Evolutionary conservation across 805 yeast species (phyloP).

Genomic region (Komagataella mondaviorum): DNA sequence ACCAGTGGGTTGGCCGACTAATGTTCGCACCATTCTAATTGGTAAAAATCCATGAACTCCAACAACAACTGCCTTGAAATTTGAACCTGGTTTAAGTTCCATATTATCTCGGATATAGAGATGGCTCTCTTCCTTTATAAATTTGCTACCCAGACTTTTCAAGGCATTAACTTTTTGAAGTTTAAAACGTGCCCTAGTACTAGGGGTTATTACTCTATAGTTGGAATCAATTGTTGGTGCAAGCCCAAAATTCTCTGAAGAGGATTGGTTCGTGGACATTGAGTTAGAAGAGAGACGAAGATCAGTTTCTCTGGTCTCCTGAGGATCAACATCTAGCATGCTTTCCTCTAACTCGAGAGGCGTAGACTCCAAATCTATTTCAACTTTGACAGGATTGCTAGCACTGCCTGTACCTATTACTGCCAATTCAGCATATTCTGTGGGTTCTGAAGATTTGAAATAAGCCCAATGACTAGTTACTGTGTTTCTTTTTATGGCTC

Average conservation of each 20-base stretch:
- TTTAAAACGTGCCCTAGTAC: background rate
- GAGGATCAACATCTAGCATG: background rate
- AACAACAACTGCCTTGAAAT: conserved; percentile 50
- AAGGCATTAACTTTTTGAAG: background rate
- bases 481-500: conserved; percentile 9
- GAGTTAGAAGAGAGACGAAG: background rate
- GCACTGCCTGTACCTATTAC: conserved; percentile 16
- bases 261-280: background rate
- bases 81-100: background rate
- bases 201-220: background rate
- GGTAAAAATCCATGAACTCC: conserved; percentile 97
- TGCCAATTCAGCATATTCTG: conserved; percentile 11
- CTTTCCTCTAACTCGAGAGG: conserved; percentile 15
- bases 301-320: background rate
- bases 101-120: conserved; percentile 16
- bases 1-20: conserved; percentile 90
- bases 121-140: background rate
- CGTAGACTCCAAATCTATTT: conserved; percentile 12
- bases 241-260: background rate
- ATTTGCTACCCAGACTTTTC: conserved; percentile 1
- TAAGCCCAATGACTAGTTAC: conserved; percentile 18
- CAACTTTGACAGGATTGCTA: conserved; percentile 12
- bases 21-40: conserved; percentile 62
- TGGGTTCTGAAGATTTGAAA: conserved; percentile 1
- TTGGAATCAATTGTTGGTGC: background rate